Base-by-base conservation (phyloP, 371 early-diverging fungal genomes). In the Lichtheimia ramosa region DNA sequence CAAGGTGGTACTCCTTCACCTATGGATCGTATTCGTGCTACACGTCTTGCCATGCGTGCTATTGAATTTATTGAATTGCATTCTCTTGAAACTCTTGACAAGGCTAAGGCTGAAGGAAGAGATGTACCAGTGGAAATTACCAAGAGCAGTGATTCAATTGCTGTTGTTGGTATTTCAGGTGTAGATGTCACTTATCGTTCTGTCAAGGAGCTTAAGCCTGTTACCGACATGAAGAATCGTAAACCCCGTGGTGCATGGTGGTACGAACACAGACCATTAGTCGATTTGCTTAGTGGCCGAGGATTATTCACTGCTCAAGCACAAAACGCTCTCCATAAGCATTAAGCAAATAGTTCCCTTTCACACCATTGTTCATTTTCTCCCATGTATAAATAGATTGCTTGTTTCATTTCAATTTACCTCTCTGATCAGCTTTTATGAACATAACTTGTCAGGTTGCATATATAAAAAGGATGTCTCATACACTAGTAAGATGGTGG, bases 1-100 rank as follows among this genome's bases (percentile, higher is more conserved):
- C 97, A 97, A 75, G 99, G 99, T 56, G 92, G 91, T 46, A 89
- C 91, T 15, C 97, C 99, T 8, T 89, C 92, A 12, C 99, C 99
- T 5, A 75, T 97, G 56, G 99, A 99, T 75, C 92, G 99, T 57
- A 88, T 97, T 60, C 89, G 95, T 34, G 97, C 96, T 10, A 91
- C 91, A 16, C 83, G 91, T 24, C 79, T 95, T 59, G 96, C 96
- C 15, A 86, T 92, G 39, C 79, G 84, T 46, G 77, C 87, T 23
- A 69, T 93, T 23, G 74, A 79, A 7, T 89, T 84, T 63, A 61
- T 86, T 58, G 84, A 83, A 63, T 50, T 74, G 24, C 78, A 83
- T 24, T 66, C 82, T 1, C 20, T 46, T 16, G 65, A 60, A 13
- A 56, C 66, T 2, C 71, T 83, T 7, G 53, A 70, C 25, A 69